Evolutionary conservation across 495 filamentous ascomycete genomes (phyloP), one percentile per base, ranked within the genome.

Genomic region (Penicillium macrosclerotiorum): DNA sequence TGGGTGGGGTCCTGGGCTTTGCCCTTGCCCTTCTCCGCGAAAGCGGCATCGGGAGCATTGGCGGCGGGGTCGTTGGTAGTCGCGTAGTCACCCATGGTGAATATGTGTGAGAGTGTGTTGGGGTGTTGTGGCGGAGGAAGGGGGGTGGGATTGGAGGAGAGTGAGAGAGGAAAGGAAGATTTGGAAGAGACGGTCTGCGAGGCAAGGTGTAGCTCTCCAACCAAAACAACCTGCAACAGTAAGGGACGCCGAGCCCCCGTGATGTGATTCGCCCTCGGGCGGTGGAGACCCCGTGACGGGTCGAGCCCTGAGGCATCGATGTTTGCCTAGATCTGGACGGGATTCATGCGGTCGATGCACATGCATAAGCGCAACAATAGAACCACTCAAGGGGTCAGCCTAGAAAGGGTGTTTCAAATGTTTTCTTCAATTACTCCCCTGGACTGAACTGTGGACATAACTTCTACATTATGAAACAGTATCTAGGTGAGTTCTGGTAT

Each of bases 11-110:
- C 80, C 55, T 82, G 77, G 40, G 64, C 73, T 60, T 77, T 77
- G 53, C 82, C 85, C 71, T 90, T 90, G 54, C 72, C 74, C 64
- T 76, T 77, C 23, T 62, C 62, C 27, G 54, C 58, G 29, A 64
- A 63, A 27, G 69, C 59, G 14, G 64, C 64, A 45, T 68, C 64
- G 53, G 40, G 25, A 29, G 25, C 25, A 29, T 29, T 25, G 17
- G 40, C 13, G 40, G 63, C 52, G 40, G 67, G 55, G 55, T 65
- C 55, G 49, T 58, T 65, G 60, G 50, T 47, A 5, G 59, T 47
- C 29, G 61, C 57, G 54, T 65, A 58, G 52, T 70, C 69, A 62
- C 63, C 63, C 69, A 73, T 75, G 31, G 44, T 66, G 59, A 30
- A 47, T 25, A 41, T 18, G 41, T 50, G 40, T 40, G 35, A 24